Base-by-base conservation (phyloP, 2,329 filamentous ascomycete species). In the Hymenoscyphus scutula region DNA sequence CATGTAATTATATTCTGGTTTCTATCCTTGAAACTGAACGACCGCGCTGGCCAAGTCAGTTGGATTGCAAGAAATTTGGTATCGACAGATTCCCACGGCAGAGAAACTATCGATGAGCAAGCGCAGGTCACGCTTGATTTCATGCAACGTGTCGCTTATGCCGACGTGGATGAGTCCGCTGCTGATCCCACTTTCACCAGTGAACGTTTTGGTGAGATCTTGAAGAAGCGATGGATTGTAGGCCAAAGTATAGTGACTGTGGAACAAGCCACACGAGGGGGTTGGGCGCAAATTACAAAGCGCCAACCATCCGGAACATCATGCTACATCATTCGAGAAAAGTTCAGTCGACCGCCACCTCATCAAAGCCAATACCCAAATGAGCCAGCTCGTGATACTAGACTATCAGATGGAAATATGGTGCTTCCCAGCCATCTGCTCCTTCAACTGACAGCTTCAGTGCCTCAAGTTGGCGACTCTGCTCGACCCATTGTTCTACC, bases 1-100 rank as follows among this genome's bases (percentile, higher is more conserved):
- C 93, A 98, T 74, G 92, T 97, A 69, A 93, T 99, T 68, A 89
- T 92, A 1, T 97, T 96, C 74, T 99, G 95, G 95, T 99, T 98
- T 74, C 82, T 99, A 69, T 90, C 92, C 0, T 76, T 99, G 69
- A 94, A 92, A 72, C 82, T 97, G 58, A 85, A 89, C 41, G 92
- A 97, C 73, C 88, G 95, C 58, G 85, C 89, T 37, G 91, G 86
- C 65, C 89, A 96, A 68, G 92, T 97, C 58, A 87, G 87, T 30
- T 97, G 92, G 91, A 97, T 99, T 67, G 89, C 90, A 11, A 92
- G 89, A 71, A 92, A 92, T 67, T 82, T 99, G 13, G 80, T 85
- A 10, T 93, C 94, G 69, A 89, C 84, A 8, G 91, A 97, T 71
- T 83, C 84, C 27, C 84, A 89, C 63, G 91, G 92, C 17, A 86